Evolutionary conservation across 2,329 filamentous ascomycete species (phyloP).

Genomic region (Aspergillus calidoustus): DNA sequence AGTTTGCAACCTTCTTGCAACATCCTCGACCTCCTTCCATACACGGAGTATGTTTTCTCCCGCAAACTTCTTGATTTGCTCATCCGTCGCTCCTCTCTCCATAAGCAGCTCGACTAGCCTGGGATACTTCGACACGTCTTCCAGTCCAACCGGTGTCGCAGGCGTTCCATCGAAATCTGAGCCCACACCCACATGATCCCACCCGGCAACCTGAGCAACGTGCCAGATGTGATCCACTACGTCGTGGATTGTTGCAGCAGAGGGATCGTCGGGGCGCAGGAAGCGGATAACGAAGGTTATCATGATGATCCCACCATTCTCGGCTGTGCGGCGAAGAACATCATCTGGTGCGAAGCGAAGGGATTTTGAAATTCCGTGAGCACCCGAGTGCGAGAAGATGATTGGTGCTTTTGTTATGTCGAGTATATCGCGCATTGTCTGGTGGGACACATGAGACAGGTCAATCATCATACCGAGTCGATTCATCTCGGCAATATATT

Average conservation of each 20-base stretch:
- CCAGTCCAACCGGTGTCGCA: background rate
- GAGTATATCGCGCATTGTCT: background rate
- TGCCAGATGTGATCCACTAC: constrained; percentile 10
- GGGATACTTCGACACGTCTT: constrained; percentile 7
- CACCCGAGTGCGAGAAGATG: constrained; percentile 7
- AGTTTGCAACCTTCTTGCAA: background rate
- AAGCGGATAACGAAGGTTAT: constrained; percentile 5
- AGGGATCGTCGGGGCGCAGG: background rate
- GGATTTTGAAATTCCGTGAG: background rate
- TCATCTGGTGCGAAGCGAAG: background rate
- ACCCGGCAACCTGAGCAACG: constrained; percentile 32
- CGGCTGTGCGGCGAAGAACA: background rate
- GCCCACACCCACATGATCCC: constrained; percentile 45
- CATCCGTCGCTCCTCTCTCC: constrained; percentile 10
- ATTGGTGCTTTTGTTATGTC: background rate
- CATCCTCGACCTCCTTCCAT: constrained; percentile 1
- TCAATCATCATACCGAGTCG: constrained; percentile 19
- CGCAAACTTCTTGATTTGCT: background rate
- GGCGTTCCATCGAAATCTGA: constrained; percentile 27
- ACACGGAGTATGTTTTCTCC: constrained; percentile 14
- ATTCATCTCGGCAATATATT: constrained; percentile 15
- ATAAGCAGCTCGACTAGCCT: background rate
- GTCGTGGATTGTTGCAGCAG: constrained; percentile 1
- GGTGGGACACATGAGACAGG: constrained; percentile 3
- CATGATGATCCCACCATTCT: constrained; percentile 10